Evolutionary conservation across 108 stramenopile genomes (phyloP).

Genomic region (Stephanodiscus minutulus): DNA sequence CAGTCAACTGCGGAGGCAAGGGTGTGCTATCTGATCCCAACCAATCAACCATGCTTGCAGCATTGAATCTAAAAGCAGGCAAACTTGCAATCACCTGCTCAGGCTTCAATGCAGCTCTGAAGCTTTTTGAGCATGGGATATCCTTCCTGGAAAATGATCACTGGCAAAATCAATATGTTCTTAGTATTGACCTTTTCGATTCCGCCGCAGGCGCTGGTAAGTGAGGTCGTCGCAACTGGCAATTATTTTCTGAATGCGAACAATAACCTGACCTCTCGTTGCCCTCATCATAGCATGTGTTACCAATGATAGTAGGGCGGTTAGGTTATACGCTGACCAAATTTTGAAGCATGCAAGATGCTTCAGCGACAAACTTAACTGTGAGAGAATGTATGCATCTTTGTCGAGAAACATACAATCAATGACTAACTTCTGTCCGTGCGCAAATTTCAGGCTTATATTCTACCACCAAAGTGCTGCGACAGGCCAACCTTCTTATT

Average conservation of each 20-base stretch:
- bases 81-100: constrained; percentile 16
- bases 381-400: background rate
- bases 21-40: constrained; percentile 2
- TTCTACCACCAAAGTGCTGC: background rate
- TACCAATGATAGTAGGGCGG: background rate
- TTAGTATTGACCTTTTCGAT: constrained; percentile 28
- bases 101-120: constrained; percentile 14
- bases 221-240: background rate
- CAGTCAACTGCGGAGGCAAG: constrained; percentile 24
- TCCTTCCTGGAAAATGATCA: constrained; percentile 19
- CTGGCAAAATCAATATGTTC: constrained; percentile 22
- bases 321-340: background rate
- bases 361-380: background rate
- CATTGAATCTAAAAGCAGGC: constrained; percentile 33
- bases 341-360: constrained; percentile 5
- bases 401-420: background rate
- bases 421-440: background rate
- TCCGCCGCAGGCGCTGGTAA: constrained; percentile 27
- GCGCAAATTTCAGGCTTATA: background rate
- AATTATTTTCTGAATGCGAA: background rate
- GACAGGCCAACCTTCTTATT: background rate
- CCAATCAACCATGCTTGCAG: constrained; percentile 25
- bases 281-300: background rate
- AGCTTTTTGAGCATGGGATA: constrained; percentile 31
- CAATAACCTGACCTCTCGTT: constrained; percentile 11